These are phyloP conservation scores for Dothistroma pini DNA, from an alignment of 2,329 filamentous ascomycete genomes.

Conservation along the genomic window DNA sequence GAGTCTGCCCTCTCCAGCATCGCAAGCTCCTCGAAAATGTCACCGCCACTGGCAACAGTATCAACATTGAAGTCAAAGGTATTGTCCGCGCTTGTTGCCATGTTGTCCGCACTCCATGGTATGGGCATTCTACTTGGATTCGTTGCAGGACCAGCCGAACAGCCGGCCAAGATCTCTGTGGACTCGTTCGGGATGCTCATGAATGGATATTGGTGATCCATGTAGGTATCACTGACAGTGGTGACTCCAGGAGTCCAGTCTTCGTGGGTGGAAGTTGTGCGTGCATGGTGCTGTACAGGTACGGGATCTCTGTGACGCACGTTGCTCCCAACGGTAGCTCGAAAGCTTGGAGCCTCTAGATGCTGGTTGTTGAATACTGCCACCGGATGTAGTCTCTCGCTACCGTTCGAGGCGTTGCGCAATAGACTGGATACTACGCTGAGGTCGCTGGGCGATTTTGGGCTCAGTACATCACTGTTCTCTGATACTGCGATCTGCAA, in stretches of 20 bases:
- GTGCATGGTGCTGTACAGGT: neutral
- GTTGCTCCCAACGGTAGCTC: neutral
- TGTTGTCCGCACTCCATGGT: neutral
- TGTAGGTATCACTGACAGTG: neutral
- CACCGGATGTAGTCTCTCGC: slow-evolving; percentile 19
- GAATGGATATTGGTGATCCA: slow-evolving; percentile 19
- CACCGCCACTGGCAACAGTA: slow-evolving; percentile 21
- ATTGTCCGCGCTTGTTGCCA: neutral
- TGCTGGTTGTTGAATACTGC: slow-evolving; percentile 28
- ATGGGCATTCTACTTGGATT: neutral
- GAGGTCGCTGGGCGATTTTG: slow-evolving; percentile 4
- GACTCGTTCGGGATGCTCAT: slow-evolving; percentile 25
- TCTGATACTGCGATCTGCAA: neutral
- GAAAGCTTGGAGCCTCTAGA: neutral
- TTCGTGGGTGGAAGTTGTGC: neutral
- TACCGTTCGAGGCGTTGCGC: slow-evolving; percentile 16
- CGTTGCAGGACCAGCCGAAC: slow-evolving; percentile 9
- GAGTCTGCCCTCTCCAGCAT: slow-evolving; percentile 54
- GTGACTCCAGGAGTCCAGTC: neutral
- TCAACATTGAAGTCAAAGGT: neutral
- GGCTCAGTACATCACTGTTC: neutral
- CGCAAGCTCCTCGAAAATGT: slow-evolving; percentile 56
- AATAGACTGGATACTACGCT: slow-evolving; percentile 18
- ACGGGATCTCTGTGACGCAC: neutral
- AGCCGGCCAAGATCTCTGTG: slow-evolving; percentile 11